Conservation (phyloP, 2,329 filamentous ascomycete genomes). For the Verticillium isaacii region DNA sequence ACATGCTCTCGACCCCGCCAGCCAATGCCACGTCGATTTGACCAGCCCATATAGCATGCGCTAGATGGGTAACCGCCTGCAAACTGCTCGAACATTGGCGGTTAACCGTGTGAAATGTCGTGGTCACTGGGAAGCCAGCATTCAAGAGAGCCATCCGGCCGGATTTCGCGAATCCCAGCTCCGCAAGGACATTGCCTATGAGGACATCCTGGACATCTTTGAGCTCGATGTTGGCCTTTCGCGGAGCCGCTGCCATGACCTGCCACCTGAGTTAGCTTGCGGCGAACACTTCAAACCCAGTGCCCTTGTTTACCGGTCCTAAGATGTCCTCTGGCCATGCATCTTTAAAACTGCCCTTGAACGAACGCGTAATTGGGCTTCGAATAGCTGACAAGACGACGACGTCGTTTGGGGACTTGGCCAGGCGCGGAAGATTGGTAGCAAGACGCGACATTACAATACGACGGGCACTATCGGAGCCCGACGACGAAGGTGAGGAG, state of each 20-base stretch:
- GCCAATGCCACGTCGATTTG: conserved; percentile 57
- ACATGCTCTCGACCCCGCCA: conserved; percentile 68
- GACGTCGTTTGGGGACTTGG: conserved; percentile 50
- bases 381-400: conserved; percentile 63
- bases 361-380: conserved; percentile 60
- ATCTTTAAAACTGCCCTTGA: conserved; percentile 63
- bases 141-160: conserved; percentile 64
- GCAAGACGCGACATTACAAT: not conserved
- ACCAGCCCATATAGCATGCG: conserved; percentile 55
- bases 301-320: conserved; percentile 27
- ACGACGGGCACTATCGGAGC: too few species aligned
- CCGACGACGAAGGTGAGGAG: not conserved
- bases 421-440: not conserved
- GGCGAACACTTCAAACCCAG: too few species aligned
- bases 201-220: conserved; percentile 56
- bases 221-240: conserved; percentile 26
- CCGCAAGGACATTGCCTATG: conserved; percentile 61
- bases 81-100: conserved; percentile 61
- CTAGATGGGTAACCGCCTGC: conserved; percentile 57
- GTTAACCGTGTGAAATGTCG: conserved; percentile 62
- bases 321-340: conserved; percentile 65
- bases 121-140: conserved; percentile 54
- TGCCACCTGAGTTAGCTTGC: not conserved
- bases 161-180: conserved; percentile 63
- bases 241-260: conserved; percentile 40